phyloP scores from a whole-genome alignment of 1,284 basidiomycete genomes.

The Leccinum pachyderme region DNA sequence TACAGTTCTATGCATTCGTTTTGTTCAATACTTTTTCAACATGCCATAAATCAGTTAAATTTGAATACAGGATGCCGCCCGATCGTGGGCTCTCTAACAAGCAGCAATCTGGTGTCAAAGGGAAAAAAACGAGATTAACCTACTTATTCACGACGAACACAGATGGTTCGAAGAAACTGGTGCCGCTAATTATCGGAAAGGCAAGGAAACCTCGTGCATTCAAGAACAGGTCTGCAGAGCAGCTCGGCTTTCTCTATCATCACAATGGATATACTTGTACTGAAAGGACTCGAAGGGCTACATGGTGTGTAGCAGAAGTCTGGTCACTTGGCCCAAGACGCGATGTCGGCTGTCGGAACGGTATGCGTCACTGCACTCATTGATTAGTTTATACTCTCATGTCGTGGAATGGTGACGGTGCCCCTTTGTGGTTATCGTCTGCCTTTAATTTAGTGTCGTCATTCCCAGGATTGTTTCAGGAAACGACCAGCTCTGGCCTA shows the following conservation, averaged over 20 bases:
- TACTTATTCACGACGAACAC: not conserved
- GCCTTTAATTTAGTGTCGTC: not conserved
- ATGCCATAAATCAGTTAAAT: not conserved
- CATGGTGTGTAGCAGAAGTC: no score
- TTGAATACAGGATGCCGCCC: not conserved
- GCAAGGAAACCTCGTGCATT: not conserved
- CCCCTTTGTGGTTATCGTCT: no score
- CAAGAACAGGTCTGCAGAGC: not conserved
- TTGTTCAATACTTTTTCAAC: not conserved
- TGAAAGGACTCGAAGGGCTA: no score
- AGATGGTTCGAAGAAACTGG: not conserved
- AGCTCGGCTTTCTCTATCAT: not conserved
- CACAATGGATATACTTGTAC: not conserved
- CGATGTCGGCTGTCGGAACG: no score
- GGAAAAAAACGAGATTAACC: not conserved
- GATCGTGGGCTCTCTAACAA: not conserved
- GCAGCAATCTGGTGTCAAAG: not conserved
- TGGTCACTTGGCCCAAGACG: no score
- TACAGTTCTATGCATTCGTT: not conserved
- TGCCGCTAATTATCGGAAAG: not conserved
- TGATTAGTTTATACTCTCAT: no score
- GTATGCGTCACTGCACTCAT: no score
- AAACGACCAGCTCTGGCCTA: no score
- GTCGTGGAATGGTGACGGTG: no score
- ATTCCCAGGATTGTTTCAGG: no score